These are phyloP conservation scores for Udeniomyces megalosporus DNA, from an alignment of 768 basidiomycete species.

Conservation along the genomic window DNA sequence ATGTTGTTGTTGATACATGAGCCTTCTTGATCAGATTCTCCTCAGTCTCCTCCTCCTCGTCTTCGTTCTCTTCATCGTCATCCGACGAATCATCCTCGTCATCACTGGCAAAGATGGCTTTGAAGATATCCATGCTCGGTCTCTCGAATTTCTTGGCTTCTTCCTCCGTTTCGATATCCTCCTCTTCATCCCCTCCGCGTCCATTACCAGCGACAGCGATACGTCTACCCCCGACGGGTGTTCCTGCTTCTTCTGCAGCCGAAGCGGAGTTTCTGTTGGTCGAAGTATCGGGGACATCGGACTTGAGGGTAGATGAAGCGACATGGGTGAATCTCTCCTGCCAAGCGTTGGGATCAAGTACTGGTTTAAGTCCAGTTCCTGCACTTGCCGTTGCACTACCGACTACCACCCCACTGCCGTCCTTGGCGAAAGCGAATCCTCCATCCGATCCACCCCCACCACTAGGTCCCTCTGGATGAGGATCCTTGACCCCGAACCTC, in stretches of 20 bases:
- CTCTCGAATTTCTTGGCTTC: constrained; percentile 68
- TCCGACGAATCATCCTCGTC: background rate
- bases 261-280: too few species aligned
- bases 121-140: constrained; percentile 84
- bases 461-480: constrained; percentile 41
- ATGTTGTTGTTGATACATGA: too few species aligned
- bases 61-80: constrained; percentile 44
- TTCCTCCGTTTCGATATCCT: constrained; percentile 3
- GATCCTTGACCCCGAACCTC: constrained; percentile 81
- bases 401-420: background rate
- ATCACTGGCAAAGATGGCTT: constrained; percentile 58
- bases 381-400: too few species aligned
- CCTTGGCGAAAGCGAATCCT: background rate
- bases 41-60: constrained; percentile 52
- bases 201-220: background rate
- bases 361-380: background rate
- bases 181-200: constrained; percentile 3
- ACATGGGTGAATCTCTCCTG: constrained; percentile 16
- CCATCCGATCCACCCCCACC: constrained; percentile 9
- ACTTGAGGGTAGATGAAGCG: background rate
- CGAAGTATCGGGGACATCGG: background rate
- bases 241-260: too few species aligned
- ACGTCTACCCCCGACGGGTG: background rate
- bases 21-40: too few species aligned
- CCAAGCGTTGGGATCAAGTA: constrained; percentile 15